Base-by-base conservation (phyloP, 1,139 yeast genomes). In the Pichia sp. region DNA sequence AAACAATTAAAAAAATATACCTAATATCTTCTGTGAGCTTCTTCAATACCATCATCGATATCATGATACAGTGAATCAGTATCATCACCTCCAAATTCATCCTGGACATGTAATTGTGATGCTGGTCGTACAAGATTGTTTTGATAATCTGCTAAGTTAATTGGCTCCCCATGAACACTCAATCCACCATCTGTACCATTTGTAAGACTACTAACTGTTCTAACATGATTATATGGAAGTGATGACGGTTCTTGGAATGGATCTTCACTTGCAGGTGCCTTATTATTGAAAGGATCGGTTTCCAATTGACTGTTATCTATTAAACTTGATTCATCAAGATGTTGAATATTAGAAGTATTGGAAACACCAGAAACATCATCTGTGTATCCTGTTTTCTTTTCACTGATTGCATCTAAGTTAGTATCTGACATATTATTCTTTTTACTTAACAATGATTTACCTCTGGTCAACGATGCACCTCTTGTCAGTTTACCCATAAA, bases 391-490 rank as follows among this genome's bases (percentile, higher is more conserved):
- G 1, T 20, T 2, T 20, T n/a, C 20, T 35, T 35, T 35, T 35
- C 37, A 20, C 18, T 16, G 7, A 18, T 8, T 18, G 9, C 16
- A 34, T 35, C 13, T 39, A 48, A 30, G 8, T 36, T 36, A 39
- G 34, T 34, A 26, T 34, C 36, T 22, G 44, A 32, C 30, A n/a
- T n/a, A n/a, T 43, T 38, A 16, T n/a, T 35, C 15, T 38, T 43
- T 27, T 57, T 54, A 39, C 59, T 51, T 26, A 60, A 39, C 15
- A 64, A 37, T 16, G 65, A 57, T 43, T 58, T 56, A 13, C 54
- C 55, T 32, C 35, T 32, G 15, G 7, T 32, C 9, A 64, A 36
- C 15, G 65, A 56, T 43, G 57, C 54, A 8, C 53, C 55, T 30
- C 54, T 44, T 11, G 51, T 40, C 13, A 53, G 30, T n/a, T 43